Base-by-base conservation (phyloP, 495 filamentous ascomycete genomes). In the Hypoxylon trugodes region DNA sequence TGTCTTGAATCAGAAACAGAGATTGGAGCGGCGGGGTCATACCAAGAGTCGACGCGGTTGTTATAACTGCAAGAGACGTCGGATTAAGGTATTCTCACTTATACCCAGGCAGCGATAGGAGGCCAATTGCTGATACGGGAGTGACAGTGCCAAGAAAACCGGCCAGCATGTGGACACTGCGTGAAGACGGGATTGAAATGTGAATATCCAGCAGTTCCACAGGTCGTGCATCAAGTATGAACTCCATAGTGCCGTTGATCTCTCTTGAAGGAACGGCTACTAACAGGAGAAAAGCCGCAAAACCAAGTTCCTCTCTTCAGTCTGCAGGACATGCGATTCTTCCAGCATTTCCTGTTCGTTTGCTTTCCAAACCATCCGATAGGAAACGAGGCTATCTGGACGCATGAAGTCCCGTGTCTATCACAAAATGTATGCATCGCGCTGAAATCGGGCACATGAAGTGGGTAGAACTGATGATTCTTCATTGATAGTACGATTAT, bases 41-140 rank as follows among this genome's bases (percentile, higher is more conserved):
- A 87, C 80, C 1, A 89, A 89, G 68, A 86, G 83, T 22, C 74
- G 86, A 2, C 71, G 79, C n/a, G 86, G 86, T 1, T 89, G 86
- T 65, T 85, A 81, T 58, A 85, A 86, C 71, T 89, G 87, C 78
- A 89, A 89, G 69, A 73, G 78, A 36, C 74, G 85, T 7, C 76
- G 81, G 57, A 87, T 89, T 65, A 89, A 88, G 79, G 81, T 80
- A 69, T 30, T n/a, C n/a, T n/a, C n/a, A 30, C 16, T 28, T 13
- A 15, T 19, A 9, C 13, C 38, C 26, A 7, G 5, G 8, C 3
- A 21, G 0, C 6, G 1, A 19, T 15, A 21, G 12, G 21, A 9
- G 18, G 10, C 32, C 19, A 28, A 32, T 13, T 21, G 18, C 19
- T 49, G 16, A 59, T 59, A 26, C 47, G 5, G 26, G 28, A 9